phyloP scores from a whole-genome alignment of 306 rosid species.

The Alnus rubra region DNA sequence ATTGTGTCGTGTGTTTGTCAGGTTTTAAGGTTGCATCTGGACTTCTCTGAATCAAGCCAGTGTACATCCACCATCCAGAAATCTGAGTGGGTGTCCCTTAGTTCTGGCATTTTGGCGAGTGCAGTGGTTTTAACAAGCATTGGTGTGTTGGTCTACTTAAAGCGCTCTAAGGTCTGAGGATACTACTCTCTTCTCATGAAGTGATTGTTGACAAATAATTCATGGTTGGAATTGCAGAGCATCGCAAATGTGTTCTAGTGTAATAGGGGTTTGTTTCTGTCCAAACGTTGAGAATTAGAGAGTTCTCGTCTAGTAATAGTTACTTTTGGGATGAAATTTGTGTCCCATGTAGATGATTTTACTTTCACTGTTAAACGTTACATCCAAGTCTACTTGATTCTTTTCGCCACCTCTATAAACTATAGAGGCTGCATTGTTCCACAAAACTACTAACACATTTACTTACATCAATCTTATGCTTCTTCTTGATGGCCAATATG shows the following conservation, averaged over 20 bases:
- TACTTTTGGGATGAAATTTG: neutral
- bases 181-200: neutral
- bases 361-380: neutral
- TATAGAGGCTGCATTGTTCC: no score
- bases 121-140: constrained; percentile 56
- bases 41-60: constrained; percentile 43
- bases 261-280: neutral
- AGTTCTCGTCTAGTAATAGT: neutral
- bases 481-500: no score
- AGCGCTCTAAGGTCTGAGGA: constrained; percentile 54
- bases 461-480: no score
- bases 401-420: neutral
- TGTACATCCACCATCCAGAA: constrained; percentile 25
- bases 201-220: neutral
- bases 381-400: neutral
- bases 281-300: no score
- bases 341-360: neutral
- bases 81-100: constrained; percentile 34
- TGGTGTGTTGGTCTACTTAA: constrained; percentile 62
- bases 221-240: neutral
- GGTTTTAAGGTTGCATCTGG: constrained; percentile 86
- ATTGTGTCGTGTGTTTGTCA: constrained; percentile 32
- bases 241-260: neutral
- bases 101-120: constrained; percentile 60
- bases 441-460: no score